Evolutionary conservation across 495 filamentous ascomycete species (phyloP), one percentile per base, ranked within the genome.

Genomic region (Filosporella fistucella): DNA sequence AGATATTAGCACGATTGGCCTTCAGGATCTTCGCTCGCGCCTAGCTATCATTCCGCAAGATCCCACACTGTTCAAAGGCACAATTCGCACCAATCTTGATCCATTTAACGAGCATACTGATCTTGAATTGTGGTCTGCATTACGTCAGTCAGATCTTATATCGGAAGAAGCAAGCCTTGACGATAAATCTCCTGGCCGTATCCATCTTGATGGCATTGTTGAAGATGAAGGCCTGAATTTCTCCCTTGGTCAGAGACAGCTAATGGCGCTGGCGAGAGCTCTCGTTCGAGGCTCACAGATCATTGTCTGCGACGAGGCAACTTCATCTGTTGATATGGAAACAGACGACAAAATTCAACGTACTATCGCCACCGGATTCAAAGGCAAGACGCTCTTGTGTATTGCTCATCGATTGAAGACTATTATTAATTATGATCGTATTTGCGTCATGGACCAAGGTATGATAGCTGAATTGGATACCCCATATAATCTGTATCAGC

Each of bases 41-140:
- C 75, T 98, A 0, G 86, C 91, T 21, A 96, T 96, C 68, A 96
- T 98, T 60, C 91, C 91, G 1, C 91, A 98, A 63, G 91, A 96
- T 59, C 91, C 91, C 1, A 95, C 93, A 0, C 78, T 98, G 1
- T 98, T 98, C 78, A 79, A 81, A 23, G 91, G 91, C 33, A 95
- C 91, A 0, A 81, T 98, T 7, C 81, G 93, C 11, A 83, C 78
- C 46, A 98, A 98, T 59, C 77, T 98, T 5, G 91, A 96, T 58
- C 91, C 91, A 0, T 96, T 96, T 69, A 74, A 80, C 57, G 84
- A 96, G 62, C 87, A 95, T 62, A 77, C 78, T 2, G 93, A 96
- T 57, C 75, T 91, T 14, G 84, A 90, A 58, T 78, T 97, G 8
- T 96, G 89, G 91, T 78, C 77, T 3, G 90, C 90, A 1, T 72